These are phyloP conservation scores for Globisporangium mamillatum DNA, from an alignment of 352 stramenopile species.

Conservation along the genomic window DNA sequence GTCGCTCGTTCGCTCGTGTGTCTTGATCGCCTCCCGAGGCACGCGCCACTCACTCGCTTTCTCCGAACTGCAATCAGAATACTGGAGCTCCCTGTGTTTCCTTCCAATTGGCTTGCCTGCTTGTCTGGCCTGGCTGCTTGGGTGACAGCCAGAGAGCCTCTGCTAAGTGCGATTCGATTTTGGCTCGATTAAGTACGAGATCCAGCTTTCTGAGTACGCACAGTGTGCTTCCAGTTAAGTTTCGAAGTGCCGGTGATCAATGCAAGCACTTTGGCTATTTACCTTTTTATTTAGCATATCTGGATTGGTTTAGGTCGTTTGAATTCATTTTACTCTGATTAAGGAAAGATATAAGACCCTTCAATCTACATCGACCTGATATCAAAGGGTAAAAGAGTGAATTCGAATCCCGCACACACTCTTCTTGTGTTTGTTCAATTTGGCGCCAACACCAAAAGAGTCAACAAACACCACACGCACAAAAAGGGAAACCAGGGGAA, in stretches of 20 bases:
- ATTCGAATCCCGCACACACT: background rate
- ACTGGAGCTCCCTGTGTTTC: background rate
- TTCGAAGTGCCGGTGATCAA: background rate
- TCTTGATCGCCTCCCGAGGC: background rate
- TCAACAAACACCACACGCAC: background rate
- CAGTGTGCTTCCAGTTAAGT: background rate
- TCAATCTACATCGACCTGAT: background rate
- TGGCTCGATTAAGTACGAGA: background rate
- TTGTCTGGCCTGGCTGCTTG: background rate
- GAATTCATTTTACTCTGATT: background rate
- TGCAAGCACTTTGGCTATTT: background rate
- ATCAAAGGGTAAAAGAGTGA: background rate
- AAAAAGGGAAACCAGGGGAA: background rate
- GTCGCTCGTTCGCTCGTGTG: background rate
- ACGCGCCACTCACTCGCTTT: background rate
- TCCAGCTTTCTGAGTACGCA: background rate
- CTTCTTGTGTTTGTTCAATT: background rate
- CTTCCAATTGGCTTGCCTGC: background rate
- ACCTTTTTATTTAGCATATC: background rate
- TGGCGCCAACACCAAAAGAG: background rate
- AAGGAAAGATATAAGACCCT: background rate
- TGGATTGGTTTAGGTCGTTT: background rate
- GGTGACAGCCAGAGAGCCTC: background rate
- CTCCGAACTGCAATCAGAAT: conserved; percentile 8
- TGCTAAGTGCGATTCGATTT: background rate